Conservation (phyloP, 2,329 filamentous ascomycete species). For the Cryoendolithus antarcticus region DNA sequence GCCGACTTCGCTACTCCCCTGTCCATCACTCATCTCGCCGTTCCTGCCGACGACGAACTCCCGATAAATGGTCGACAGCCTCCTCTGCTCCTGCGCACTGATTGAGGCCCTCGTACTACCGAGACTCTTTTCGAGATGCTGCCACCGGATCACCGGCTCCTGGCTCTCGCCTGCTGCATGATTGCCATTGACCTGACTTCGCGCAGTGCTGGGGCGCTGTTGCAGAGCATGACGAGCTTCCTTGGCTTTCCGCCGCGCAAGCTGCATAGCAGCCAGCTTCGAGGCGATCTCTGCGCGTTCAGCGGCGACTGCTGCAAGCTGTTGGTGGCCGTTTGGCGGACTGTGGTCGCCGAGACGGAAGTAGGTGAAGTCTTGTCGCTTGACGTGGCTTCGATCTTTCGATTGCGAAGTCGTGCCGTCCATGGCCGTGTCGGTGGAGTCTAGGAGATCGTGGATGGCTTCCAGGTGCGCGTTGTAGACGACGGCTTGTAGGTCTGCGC, state of each 20-base stretch:
- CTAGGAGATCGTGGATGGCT: constrained; percentile 84
- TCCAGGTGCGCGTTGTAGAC: constrained; percentile 95
- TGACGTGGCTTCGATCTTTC: constrained; percentile 11
- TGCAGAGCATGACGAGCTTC: constrained; percentile 30
- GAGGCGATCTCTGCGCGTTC: constrained; percentile 67
- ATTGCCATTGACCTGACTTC: constrained; percentile 8
- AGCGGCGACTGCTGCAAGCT: constrained; percentile 41
- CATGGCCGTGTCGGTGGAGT: constrained; percentile 28
- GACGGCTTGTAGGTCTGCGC: constrained; percentile 86
- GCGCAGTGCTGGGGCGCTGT: constrained; percentile 8
- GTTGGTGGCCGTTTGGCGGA: constrained; percentile 25
- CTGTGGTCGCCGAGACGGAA: constrained; percentile 62
- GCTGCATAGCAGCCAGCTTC: constrained; percentile 72
- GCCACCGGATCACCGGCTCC: constrained; percentile 75
- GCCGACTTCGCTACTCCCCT: constrained; percentile 83
- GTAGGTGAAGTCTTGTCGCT: constrained; percentile 53
- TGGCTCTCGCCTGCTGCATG: constrained; percentile 32
- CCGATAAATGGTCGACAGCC: constrained; percentile 69
- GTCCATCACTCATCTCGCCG: constrained; percentile 88
- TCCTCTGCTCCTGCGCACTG: constrained; percentile 58
- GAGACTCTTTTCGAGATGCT: constrained; percentile 68
- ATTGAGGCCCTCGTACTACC: constrained; percentile 71
- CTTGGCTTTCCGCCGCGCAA: constrained; percentile 52
- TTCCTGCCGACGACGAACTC: constrained; percentile 90
- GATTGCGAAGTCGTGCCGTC: constrained; percentile 23